Evolutionary conservation across 768 basidiomycete genomes (phyloP), one percentile per base, ranked within the genome.

Genomic region (Termitomyces sp.): DNA sequence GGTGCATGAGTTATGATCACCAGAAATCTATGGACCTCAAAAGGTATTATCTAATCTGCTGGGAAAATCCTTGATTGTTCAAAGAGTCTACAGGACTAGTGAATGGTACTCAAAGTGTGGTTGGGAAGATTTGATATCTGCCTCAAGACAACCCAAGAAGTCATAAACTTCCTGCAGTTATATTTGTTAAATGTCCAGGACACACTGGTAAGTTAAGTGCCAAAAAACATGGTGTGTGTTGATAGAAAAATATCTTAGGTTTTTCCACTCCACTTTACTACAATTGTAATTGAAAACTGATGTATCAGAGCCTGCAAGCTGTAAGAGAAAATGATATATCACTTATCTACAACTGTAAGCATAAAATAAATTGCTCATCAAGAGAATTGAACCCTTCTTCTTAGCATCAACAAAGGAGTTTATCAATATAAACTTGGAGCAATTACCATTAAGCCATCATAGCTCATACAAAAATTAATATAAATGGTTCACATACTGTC

Each of bases 1-100:
- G 65, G 65, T 22, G 64, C 69, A 0, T 57, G 57, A 42, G 56
- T 66, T 0, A 69, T 68, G 65, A 59, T 69, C 22, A 69, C 65
- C 14, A 46, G 60, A 13, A 70, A 70, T 58, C 53, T 70, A 1
- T 70, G 45, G 18, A 51, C 49, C 39, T 51, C 36, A 37, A 51
- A 39, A 51, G 22, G 36, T 51, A 24, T 34, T 50, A 9, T 37
- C 20, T 36, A 16, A 34, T 26, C 39, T 37, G 3, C 26, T 51
- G 9, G 30, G 20, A 7, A 34, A 32, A 24, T 34, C 4, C 3
- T 36, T 12, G 5, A 46, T n/a, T 47, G 2, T 5, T 32, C n/a
- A 43, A n/a, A n/a, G n/a, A 43, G 0, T 22, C 12, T 30, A 5
- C 7, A 48, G n/a, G 47, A 6, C 47, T 33, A 2, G 47, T 48